These are phyloP conservation scores for Backusella liffmaniae DNA, from an alignment of 192 early-diverging fungal genomes.

Conservation along the genomic window DNA sequence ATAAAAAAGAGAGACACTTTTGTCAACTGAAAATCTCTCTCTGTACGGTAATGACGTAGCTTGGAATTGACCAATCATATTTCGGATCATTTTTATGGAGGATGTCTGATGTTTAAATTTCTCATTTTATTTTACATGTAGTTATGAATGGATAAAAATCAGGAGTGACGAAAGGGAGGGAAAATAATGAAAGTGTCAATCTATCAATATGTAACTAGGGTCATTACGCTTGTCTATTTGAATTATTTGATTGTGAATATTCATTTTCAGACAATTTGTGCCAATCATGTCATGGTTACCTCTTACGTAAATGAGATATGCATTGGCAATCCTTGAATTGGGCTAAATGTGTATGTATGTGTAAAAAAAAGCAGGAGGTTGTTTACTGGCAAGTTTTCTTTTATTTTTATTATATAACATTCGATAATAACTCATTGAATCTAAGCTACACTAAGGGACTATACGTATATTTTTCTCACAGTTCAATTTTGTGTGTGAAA, in stretches of 20 bases:
- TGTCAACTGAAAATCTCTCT: constrained; percentile 7
- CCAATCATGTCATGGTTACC: not conserved
- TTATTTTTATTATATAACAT: not conserved
- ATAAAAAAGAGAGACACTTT: constrained; percentile 4
- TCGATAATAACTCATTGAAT: too few species aligned
- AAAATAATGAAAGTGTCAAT: not conserved
- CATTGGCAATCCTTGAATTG: not conserved
- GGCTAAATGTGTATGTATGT: too few species aligned
- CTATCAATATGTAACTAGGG: too few species aligned
- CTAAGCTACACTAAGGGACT: too few species aligned
- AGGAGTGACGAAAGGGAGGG: not conserved
- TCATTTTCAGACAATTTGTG: not conserved
- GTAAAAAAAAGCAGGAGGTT: not conserved
- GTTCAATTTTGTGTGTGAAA: not conserved
- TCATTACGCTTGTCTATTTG: not conserved
- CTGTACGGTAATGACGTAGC: constrained; percentile 1
- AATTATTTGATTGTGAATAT: not conserved
- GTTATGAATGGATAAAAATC: too few species aligned
- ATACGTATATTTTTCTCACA: not conserved
- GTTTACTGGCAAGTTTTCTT: not conserved
- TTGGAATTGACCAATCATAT: constrained; percentile 1
- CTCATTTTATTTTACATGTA: not conserved
- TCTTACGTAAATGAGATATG: not conserved
- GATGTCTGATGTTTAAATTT: not conserved
- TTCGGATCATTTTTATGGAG: not conserved